Evolutionary conservation across 805 yeast genomes (phyloP), one percentile per base, ranked within the genome.

Genomic region (Priceomyces haplophilus): DNA sequence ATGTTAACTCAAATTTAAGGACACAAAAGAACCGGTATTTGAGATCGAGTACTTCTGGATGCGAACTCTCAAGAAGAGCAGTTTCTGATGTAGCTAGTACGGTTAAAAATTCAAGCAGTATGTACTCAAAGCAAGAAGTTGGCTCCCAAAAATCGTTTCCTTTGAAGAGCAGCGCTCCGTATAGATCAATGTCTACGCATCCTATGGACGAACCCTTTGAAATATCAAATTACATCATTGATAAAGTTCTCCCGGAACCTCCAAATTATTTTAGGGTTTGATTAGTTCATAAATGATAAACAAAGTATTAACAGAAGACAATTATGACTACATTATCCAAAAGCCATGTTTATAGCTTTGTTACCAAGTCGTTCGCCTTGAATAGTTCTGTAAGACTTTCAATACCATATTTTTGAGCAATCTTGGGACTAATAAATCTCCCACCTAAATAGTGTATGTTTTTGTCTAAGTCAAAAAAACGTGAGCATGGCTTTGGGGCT

Each of bases 401-500:
- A 45, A 93, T 81, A 1, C 77, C 85, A 69, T 84, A 88, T 58
- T 82, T 82, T 23, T 71, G 62, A 0, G 96, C 96, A 51, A 93
- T 75, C 7, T 64, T 68, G 11, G 62, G 56, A 37, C 82, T 78
- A 13, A 93, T 79, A 56, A 93, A 93, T 40, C 99, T 69, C 2
- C 99, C 99, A 1, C 99, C 99, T 29, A 90, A 73, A 61, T 79
- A 93, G 59, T 91, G 99, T 7, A 44, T 48, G 4, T 69, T 61
- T 6, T 62, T 57, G 2, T 39, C 44, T 10, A 37, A 42, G 12
- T 29, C 48, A 47, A 86, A 75, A 45, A 63, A 67, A 37, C 61
- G 58, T 1, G 95, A 80, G 41, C 95, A 90, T 0, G 95, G 93
- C 58, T 93, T 93, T 7, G 99, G 99, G 0, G 96, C 97, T 0